Base-by-base conservation (phyloP, 352 stramenopile species). In the Thalassiosira delicatula region DNA sequence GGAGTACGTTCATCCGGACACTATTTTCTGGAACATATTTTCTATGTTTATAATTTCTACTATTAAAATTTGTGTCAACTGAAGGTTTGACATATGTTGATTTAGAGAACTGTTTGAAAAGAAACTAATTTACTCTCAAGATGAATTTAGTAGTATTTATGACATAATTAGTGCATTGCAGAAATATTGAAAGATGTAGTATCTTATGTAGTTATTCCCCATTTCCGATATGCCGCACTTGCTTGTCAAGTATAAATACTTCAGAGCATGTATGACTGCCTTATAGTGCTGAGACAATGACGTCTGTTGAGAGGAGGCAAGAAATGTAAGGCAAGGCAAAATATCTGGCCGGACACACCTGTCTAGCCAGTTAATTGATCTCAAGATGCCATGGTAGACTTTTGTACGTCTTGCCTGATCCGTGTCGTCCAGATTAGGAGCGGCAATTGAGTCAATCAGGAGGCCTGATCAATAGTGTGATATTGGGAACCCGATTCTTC, bases 371-470 rank as follows among this genome's bases (percentile, higher is more conserved):
- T 57, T 71, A 29, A 71, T 30, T 21, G 23, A 40, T 8, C 44
- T 44, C n/a, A 71, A 21, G 17, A 71, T 30, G 35, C 8, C 2
- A 12, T 70, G 61, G 25, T 70, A 70, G 2, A 37, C 23, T 30
- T 54, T 51, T 1, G 30, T 25, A 9, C 25, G n/a, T 12, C 40
- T 19, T 2, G 23, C 21, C 5, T 40, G 21, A 25, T 70, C 21
- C 1, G 27, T n/a, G 40, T 60, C 37, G 51, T 59, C 29, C 2
- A 27, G 35, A 8, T n/a, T n/a, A 14, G n/a, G n/a, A n/a, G 23
- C n/a, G 12, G 60, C 59, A 46, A 79, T 73, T 3, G 32, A 30
- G 71, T 79, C 59, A 27, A 79, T 79, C 3, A 60, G 62, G 21
- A 70, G 19, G 61, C 42, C 71, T 19, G 59, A 73, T 1, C 60